These are phyloP conservation scores for Hypoxylon lienhwacheense DNA, from an alignment of 495 filamentous ascomycete species.

Conservation along the genomic window DNA sequence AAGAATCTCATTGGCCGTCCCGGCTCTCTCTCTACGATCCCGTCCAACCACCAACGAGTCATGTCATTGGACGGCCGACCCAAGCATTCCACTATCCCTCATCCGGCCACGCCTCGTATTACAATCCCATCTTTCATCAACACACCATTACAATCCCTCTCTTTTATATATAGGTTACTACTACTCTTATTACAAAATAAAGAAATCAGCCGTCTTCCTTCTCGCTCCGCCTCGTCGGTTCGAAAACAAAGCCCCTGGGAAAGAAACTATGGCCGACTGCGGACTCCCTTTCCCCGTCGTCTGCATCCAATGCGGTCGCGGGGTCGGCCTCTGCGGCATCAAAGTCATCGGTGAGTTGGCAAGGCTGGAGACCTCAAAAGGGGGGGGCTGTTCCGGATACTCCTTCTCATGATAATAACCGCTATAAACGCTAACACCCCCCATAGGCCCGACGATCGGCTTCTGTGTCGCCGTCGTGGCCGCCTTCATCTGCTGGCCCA, in stretches of 20 bases:
- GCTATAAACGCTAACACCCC: background rate
- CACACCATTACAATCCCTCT: conserved; percentile 69
- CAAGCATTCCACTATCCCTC: conserved; percentile 28
- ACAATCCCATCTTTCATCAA: conserved; percentile 62
- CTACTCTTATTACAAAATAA: too few relatives aligned
- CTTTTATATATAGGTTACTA: too few relatives aligned
- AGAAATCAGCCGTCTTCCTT: conserved; percentile 59
- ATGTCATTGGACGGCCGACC: too few relatives aligned
- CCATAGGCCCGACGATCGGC: conserved; percentile 27
- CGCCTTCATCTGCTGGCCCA: conserved; percentile 31
- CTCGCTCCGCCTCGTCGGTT: conserved; percentile 18
- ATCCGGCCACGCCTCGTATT: conserved; percentile 57
- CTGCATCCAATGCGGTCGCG: conserved; percentile 32
- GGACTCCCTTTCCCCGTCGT: conserved; percentile 34
- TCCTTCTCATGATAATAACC: too few relatives aligned
- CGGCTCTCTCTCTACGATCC: background rate
- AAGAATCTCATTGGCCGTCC: background rate
- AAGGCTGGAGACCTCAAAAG: too few relatives aligned
- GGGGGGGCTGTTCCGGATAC: too few relatives aligned
- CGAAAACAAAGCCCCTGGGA: conserved; percentile 6
- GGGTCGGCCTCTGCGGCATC: conserved; percentile 32
- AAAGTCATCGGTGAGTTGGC: conserved; percentile 30
- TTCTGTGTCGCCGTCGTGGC: conserved; percentile 29
- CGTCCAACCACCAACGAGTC: too few relatives aligned
- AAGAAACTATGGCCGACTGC: conserved; percentile 26